phyloP scores from a whole-genome alignment of 345 rosid genomes.

The Sisymbrium irio region DNA sequence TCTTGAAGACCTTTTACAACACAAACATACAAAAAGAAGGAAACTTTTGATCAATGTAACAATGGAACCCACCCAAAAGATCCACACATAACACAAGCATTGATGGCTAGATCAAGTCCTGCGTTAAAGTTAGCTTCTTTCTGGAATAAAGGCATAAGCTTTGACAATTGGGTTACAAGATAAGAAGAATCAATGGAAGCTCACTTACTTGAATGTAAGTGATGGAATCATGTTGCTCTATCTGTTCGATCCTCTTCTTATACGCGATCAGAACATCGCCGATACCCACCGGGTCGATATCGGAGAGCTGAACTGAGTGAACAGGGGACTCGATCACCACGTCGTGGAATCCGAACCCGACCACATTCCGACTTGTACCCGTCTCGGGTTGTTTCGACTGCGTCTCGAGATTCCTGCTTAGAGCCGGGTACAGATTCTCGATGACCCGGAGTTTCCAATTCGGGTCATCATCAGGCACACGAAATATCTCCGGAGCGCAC shows the following conservation, averaged over 20 bases:
- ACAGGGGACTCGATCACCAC: constrained; percentile 79
- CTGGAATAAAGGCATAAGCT: background rate
- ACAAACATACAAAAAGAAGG: background rate
- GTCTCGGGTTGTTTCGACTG: constrained; percentile 15
- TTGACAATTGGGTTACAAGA: background rate
- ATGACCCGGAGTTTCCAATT: constrained; percentile 76
- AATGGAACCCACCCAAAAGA: background rate
- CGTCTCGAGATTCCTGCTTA: constrained; percentile 50
- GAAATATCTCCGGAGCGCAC: constrained; percentile 87
- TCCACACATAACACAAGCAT: constrained; percentile 5
- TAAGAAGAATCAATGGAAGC: background rate
- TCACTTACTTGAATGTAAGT: constrained; percentile 61
- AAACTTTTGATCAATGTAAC: background rate
- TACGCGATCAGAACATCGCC: constrained; percentile 64
- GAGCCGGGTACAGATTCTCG: constrained; percentile 82
- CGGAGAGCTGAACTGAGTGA: constrained; percentile 62
- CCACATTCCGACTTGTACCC: constrained; percentile 24
- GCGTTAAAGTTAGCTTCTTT: background rate
- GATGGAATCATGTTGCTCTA: constrained; percentile 47
- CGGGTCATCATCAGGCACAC: constrained; percentile 54
- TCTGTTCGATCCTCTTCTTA: constrained; percentile 72
- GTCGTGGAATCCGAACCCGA: constrained; percentile 81
- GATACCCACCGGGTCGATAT: constrained; percentile 52
- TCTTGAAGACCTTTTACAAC: constrained; percentile 78
- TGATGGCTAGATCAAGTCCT: background rate